Conservation (phyloP, 495 filamentous ascomycete species). For the Aspergillus bridgeri region DNA sequence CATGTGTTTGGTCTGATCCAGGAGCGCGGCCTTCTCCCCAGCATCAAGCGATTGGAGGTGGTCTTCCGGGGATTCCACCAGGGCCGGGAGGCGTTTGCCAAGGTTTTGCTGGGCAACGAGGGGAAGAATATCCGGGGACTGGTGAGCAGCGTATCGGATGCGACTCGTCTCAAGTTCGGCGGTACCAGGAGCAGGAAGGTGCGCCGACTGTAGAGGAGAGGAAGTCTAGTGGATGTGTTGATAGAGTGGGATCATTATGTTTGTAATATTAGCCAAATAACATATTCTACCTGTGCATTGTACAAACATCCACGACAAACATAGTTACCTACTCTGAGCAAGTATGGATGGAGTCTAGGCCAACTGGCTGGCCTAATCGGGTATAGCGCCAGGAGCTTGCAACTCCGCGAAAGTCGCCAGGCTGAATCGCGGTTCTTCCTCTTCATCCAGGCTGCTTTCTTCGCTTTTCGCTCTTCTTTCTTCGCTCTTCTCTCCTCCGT, state of each 20-base stretch:
- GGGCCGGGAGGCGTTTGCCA: constrained; percentile 83
- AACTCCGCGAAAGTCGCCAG: constrained; percentile 19
- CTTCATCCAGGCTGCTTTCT: neutral
- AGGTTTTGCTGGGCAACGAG: constrained; percentile 82
- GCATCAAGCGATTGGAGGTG: constrained; percentile 62
- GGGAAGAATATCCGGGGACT: constrained; percentile 66
- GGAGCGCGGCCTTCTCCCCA: constrained; percentile 64
- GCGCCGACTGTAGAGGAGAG: constrained; percentile 62
- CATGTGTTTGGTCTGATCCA: constrained; percentile 75
- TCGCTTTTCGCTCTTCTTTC: neutral
- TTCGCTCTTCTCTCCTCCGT: neutral
- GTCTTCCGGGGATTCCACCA: constrained; percentile 76
- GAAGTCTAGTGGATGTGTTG: neutral
- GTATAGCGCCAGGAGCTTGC: constrained; percentile 24
- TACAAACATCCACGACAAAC: too few species aligned
- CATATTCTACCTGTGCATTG: too few species aligned
- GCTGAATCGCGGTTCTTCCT: constrained; percentile 11
- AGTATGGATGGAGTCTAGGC: neutral
- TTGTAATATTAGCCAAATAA: neutral
- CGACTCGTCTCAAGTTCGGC: constrained; percentile 90
- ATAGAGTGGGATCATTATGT: neutral
- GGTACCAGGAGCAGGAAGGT: constrained; percentile 79
- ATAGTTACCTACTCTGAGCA: too few species aligned
- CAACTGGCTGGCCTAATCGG: constrained; percentile 8
- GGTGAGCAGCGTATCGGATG: constrained; percentile 74